Percentiles rank a stretch among this genome's conserved stretches.
phyloP scores from a whole-genome alignment of 148 eudicot genomes.

The Rhododendron henanense region DNA sequence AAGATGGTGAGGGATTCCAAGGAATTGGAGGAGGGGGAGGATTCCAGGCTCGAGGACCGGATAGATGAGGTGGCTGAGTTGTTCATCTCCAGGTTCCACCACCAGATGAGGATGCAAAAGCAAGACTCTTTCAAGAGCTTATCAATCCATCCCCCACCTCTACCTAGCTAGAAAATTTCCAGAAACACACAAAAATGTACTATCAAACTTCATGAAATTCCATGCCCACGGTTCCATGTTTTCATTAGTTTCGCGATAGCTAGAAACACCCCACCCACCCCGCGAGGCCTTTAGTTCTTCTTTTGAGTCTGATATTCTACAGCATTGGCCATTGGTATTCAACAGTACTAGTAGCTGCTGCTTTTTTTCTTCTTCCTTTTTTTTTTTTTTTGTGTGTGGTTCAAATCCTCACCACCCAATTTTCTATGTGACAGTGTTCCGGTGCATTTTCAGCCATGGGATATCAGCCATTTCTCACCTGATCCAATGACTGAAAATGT shows the following conservation, averaged over 20 bases:
- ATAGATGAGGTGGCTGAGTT: background rate
- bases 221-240: background rate
- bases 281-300: background rate
- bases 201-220: background rate
- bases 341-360: background rate
- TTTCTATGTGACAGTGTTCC: background rate
- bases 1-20: background rate
- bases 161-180: background rate
- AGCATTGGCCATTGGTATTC: background rate
- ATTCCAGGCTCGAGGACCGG: background rate
- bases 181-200: background rate
- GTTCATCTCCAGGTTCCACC: background rate
- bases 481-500: background rate
- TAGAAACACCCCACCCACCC: background rate
- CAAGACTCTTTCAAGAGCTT: background rate
- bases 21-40: background rate
- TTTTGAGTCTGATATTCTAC: background rate
- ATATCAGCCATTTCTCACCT: background rate
- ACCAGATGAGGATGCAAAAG: background rate
- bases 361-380: background rate
- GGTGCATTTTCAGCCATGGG: background rate
- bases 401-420: background rate
- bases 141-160: background rate
- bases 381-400: background rate
- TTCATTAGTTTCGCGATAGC: background rate